Evolutionary conservation across 1,284 basidiomycete species (phyloP), one percentile per base, ranked within the genome.

Genomic region (Papiliotrema flavescens): DNA sequence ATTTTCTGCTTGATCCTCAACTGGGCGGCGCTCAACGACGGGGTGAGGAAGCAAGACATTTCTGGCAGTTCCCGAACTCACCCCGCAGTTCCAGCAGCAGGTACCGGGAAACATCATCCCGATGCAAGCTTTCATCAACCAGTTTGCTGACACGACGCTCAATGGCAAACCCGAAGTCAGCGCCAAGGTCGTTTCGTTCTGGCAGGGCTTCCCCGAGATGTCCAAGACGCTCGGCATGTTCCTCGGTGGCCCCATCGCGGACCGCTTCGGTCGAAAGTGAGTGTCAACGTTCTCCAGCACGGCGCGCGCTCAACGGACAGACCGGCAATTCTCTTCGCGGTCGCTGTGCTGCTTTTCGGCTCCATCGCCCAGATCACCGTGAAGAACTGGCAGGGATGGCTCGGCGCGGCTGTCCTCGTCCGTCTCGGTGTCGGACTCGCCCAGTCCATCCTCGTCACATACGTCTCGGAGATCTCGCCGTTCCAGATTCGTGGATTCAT

Each of bases 11-110:
- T 45, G 9, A 56, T 64, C 39, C 52, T 60, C 24, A 44, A 51
- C 32, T 64, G 62, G 62, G 45, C 60, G n/a, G 62, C 60, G 19
- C 34, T 62, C 23, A 64, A 60, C 53, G 62, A 64, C 54, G 62
- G 62, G 4, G 61, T 61, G 51, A 8, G 61, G n/a, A n/a, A n/a
- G n/a, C n/a, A n/a, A n/a, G n/a, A n/a, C n/a, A n/a, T 56, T 17
- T 32, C 28, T 32, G 23, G n/a, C n/a, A 32, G 17, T 40, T 36
- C 23, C 7, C 3, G 26, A n/a, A n/a, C 19, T 53, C 44, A 56
- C 37, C 22, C 8, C 8, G 35, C 46, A 63, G 59, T 64, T 64
- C 51, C 62, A 64, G 50, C 58, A 62, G 49, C 62, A 64, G 54
- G 51, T 64, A 19, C 62, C 62, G 2, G 62, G 62, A 26, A 64